These are phyloP conservation scores for Melastoma candidum DNA, from an alignment of 441 rosid species.

Conservation along the genomic window DNA sequence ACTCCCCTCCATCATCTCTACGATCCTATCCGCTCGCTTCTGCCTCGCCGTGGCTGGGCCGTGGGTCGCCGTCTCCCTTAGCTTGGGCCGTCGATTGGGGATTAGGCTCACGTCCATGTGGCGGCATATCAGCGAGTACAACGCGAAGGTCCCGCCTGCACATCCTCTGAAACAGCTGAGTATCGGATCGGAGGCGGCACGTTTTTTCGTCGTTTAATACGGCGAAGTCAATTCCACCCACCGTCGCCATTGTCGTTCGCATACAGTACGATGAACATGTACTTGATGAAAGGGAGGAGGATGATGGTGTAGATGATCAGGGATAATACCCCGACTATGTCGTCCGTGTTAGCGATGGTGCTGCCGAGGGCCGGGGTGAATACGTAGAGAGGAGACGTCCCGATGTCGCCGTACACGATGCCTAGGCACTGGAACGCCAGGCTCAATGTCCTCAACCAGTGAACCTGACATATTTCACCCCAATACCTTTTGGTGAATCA, in stretches of 20 bases:
- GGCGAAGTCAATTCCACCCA: conserved; percentile 7
- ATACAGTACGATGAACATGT: conserved; percentile 49
- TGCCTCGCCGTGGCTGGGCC: conserved; percentile 37
- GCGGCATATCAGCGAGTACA: conserved; percentile 59
- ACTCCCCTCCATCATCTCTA: conserved; percentile 40
- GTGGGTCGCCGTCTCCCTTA: conserved; percentile 50
- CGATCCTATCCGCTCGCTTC: conserved; percentile 34
- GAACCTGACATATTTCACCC: conserved; percentile 15
- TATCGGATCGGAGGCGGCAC: not conserved
- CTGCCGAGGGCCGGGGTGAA: conserved; percentile 46
- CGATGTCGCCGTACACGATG: conserved; percentile 65
- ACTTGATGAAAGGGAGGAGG: conserved; percentile 48
- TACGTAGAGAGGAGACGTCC: conserved; percentile 76
- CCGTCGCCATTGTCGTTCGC: conserved; percentile 90
- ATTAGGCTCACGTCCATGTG: conserved; percentile 40
- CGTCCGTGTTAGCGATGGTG: conserved; percentile 24
- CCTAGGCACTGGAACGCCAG: conserved; percentile 69
- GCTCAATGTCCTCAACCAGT: conserved; percentile 46
- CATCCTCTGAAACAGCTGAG: too few species aligned
- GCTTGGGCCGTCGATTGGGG: conserved; percentile 73
- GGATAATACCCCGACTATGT: conserved; percentile 52
- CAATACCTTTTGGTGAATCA: too few species aligned
- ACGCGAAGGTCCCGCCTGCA: conserved; percentile 71
- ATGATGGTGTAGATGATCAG: conserved; percentile 54
- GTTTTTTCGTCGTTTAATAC: too few species aligned